phyloP scores from a whole-genome alignment of 441 rosid species.

The Theobroma grandiflorum region DNA sequence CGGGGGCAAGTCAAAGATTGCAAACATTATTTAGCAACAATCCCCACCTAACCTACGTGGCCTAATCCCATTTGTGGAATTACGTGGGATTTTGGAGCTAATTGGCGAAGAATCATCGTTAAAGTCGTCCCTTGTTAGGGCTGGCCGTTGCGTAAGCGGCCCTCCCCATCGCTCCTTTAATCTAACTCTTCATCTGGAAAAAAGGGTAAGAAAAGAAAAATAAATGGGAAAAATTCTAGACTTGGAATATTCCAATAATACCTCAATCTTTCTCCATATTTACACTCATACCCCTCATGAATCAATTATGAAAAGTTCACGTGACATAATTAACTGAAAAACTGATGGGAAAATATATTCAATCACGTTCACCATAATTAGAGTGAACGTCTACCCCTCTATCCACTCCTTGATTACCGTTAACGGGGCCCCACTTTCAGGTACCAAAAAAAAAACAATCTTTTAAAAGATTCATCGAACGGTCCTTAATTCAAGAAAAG shows the following conservation, averaged over 20 bases:
- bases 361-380: neutral
- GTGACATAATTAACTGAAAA: constrained; percentile 14
- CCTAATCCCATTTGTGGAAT: neutral
- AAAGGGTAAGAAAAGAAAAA: no score
- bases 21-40: neutral
- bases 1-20: neutral
- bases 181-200: neutral
- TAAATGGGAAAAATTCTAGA: no score
- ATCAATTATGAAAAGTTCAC: neutral
- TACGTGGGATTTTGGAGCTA: neutral
- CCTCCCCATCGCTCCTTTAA: neutral
- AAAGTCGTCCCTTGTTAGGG: constrained; percentile 7
- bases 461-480: neutral
- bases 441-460: neutral
- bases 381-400: neutral
- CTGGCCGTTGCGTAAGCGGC: constrained; percentile 17
- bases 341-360: neutral
- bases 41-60: neutral
- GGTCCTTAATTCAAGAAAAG: neutral
- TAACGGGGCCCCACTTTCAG: neutral
- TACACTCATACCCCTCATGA: neutral
- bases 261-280: neutral
- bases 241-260: neutral
- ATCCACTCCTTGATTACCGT: constrained; percentile 23
- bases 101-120: neutral